A percentile compares a stretch with the other conserved stretches of the same genome.
Conservation (phyloP, 768 basidiomycete species). For the Auricularia sp. region DNA sequence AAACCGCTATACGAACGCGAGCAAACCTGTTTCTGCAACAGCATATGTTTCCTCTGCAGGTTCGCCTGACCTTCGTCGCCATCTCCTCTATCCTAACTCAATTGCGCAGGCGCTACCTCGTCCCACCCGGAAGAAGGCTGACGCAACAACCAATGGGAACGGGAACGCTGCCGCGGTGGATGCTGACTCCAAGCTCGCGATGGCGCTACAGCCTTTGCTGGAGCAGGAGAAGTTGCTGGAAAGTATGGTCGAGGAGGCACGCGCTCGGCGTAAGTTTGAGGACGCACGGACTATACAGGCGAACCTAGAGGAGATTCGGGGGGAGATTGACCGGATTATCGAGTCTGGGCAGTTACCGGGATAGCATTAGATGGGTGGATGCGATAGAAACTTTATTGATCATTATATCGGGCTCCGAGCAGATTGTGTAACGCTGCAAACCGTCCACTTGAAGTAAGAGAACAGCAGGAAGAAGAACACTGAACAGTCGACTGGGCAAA, state of each 20-base stretch:
- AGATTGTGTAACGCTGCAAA: too few relatives aligned
- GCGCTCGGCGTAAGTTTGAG: constrained; percentile 86
- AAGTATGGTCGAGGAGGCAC: constrained; percentile 83
- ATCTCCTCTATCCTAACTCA: constrained; percentile 4
- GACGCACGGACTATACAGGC: constrained; percentile 77
- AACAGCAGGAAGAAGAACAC: too few relatives aligned
- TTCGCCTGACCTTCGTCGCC: constrained; percentile 4
- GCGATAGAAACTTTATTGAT: neutral
- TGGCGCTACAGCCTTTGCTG: constrained; percentile 72
- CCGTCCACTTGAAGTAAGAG: too few relatives aligned
- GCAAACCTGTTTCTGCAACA: constrained; percentile 78
- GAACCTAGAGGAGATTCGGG: constrained; percentile 73
- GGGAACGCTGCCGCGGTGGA: constrained; percentile 31
- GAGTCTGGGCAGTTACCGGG: neutral
- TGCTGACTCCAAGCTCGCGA: constrained; percentile 60
- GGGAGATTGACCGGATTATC: constrained; percentile 63
- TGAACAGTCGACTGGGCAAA: too few relatives aligned
- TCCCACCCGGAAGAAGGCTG: constrained; percentile 12
- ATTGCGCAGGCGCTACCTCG: constrained; percentile 11
- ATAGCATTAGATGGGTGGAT: neutral
- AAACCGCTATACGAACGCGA: constrained; percentile 65
- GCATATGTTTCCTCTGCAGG: constrained; percentile 83
- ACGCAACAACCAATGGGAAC: constrained; percentile 7
- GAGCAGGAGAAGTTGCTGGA: constrained; percentile 92
- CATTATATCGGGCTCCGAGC: too few relatives aligned